Percentiles rank a stretch among this genome's conserved stretches.
Conservation (phyloP, 495 filamentous ascomycete genomes). For the Trichoderma gamsii region DNA sequence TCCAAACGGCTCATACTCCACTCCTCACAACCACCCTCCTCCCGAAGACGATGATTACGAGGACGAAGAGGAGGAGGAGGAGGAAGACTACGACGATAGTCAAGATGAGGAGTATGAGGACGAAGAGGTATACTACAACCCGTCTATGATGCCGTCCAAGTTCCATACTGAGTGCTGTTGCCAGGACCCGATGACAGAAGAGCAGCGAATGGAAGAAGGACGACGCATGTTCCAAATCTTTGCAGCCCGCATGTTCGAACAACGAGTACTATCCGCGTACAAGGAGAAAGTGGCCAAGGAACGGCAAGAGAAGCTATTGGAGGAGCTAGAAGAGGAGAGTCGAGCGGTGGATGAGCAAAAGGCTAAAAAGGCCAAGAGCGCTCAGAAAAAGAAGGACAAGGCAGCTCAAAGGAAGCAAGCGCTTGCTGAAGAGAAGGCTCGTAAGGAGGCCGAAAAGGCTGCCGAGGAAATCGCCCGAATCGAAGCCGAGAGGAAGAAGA, state of each 20-base stretch:
- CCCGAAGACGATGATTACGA: slow-evolving; percentile 70
- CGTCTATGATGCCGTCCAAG: slow-evolving; percentile 15
- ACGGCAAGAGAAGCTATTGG: slow-evolving; percentile 82
- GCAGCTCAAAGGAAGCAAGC: slow-evolving; percentile 75
- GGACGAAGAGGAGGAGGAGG: slow-evolving; percentile 61
- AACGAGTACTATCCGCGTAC: slow-evolving; percentile 93
- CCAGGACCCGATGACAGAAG: slow-evolving; percentile 93
- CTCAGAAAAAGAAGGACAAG: slow-evolving; percentile 88
- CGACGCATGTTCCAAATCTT: slow-evolving; percentile 99
- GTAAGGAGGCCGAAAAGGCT: slow-evolving; percentile 79
- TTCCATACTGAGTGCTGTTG: slow-evolving; percentile 33
- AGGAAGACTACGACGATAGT: slow-evolving; percentile 65
- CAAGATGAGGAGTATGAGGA: slow-evolving; percentile 86
- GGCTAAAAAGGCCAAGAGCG: slow-evolving; percentile 89
- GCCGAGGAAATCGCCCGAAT: slow-evolving; percentile 77
- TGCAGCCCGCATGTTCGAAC: slow-evolving; percentile 98
- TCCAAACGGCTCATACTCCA: slow-evolving; percentile 38
- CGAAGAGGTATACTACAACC: slow-evolving; percentile 61
- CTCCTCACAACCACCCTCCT: slow-evolving; percentile 43
- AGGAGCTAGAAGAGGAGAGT: slow-evolving; percentile 83
- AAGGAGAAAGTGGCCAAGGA: slow-evolving; percentile 92
- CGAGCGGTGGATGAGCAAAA: slow-evolving; percentile 68
- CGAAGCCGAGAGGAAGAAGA: slow-evolving; percentile 70
- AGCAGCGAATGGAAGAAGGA: slow-evolving; percentile 98
- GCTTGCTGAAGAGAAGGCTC: slow-evolving; percentile 83